A percentile compares a stretch with the other conserved stretches of the same genome.
Evolutionary conservation across 2,329 filamentous ascomycete species (phyloP).

Genomic region (Tolypocladium sp.): DNA sequence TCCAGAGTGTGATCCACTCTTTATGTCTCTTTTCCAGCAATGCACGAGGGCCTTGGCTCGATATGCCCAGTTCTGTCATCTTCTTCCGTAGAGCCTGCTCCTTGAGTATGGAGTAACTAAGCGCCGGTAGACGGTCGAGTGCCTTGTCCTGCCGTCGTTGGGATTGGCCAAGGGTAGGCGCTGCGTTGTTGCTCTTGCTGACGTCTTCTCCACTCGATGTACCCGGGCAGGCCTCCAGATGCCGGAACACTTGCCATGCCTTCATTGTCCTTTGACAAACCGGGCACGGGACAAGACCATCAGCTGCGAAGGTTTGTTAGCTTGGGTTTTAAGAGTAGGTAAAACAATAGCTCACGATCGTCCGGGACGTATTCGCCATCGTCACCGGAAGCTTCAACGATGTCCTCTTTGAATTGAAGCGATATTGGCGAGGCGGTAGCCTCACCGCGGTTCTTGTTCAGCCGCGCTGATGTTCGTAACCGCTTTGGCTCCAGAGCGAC

Average conservation of each 20-base stretch:
- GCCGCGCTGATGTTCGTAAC: constrained; percentile 41
- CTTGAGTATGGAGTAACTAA: constrained; percentile 83
- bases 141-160: constrained; percentile 22
- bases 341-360: constrained; percentile 10
- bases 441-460: constrained; percentile 33
- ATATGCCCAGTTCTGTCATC: constrained; percentile 69
- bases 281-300: constrained; percentile 76
- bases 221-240: constrained; percentile 60
- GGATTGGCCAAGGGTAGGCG: constrained; percentile 8
- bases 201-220: constrained; percentile 12
- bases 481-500: constrained; percentile 33
- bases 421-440: constrained; percentile 11
- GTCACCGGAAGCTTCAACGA: constrained; percentile 16
- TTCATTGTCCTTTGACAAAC: constrained; percentile 78
- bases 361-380: constrained; percentile 21
- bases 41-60: constrained; percentile 55
- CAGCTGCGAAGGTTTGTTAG: constrained; percentile 31
- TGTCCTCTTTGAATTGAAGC: constrained; percentile 8
- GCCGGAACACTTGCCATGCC: constrained; percentile 64
- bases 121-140: constrained; percentile 61
- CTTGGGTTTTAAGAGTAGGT: background rate
- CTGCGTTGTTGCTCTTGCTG: background rate
- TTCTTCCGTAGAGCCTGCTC: constrained; percentile 73
- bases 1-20: constrained; percentile 94
- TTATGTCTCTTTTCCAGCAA: constrained; percentile 73